Base-by-base conservation (phyloP, 768 basidiomycete species). In the Dentipellis sp. region DNA sequence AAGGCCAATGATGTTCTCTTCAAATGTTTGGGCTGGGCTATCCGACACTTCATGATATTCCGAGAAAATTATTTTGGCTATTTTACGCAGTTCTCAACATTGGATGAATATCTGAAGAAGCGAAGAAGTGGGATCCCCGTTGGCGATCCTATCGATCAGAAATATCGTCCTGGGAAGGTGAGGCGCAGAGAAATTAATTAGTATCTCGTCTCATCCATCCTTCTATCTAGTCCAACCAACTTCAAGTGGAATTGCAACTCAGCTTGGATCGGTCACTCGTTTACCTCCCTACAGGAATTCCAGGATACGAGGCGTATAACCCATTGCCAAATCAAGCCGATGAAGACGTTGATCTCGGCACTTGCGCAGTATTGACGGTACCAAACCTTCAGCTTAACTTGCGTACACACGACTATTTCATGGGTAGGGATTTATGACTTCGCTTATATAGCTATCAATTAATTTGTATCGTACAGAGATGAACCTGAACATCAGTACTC, bases 31-130 rank as follows among this genome's bases (percentile, higher is more conserved):
- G 94, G 93, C 21, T 97, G 94, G 94, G 83, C 84, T 2, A 79
- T 94, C 58, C 83, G 94, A 38, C 85, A 92, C 65, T 77, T 95
- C 61, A 88, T 98, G 83, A 82, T 86, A 40, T 65, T 97, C 56
- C 83, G 88, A 48, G 92, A 95, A 64, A 97, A 97, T 69, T 98
- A 98, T 69, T 83, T 97, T 51, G 95, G 95, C 10, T 78, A 82
- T 4, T 98, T 97, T 69, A 97, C 93, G 1, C 89, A 95, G 62
- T 97, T 94, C 63, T 84, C 86, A 2, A 97, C 91, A 0, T 75
- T 92, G 42, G 79, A 78, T 19, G 95, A 98, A 72, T 95, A 92
- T 66, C 72, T 92, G 48, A 80, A 85, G 53, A 87, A 83, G 64
- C 78, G 82, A 42, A 75, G 72, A 46, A 74, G 72, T 52, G 78